These are phyloP conservation scores for Tetramitus jugosus DNA, from an alignment of 208 protist genomes.

Conservation along the genomic window DNA sequence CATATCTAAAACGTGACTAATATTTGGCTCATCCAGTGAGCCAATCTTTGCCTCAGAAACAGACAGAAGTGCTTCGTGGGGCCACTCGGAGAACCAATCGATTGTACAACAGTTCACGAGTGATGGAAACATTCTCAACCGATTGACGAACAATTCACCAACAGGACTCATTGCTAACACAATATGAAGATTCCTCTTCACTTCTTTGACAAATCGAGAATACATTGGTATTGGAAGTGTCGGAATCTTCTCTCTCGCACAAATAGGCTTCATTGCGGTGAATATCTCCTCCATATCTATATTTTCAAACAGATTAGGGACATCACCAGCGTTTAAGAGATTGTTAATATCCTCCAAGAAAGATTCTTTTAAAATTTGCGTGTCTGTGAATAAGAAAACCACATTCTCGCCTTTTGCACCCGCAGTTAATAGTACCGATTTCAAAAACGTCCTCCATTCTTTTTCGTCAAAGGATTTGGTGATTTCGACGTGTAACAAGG, in stretches of 20 bases:
- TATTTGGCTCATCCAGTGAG: slow-evolving; percentile 28
- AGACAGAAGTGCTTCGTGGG: slow-evolving; percentile 77
- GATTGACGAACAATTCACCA: slow-evolving; percentile 82
- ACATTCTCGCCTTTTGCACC: slow-evolving; percentile 83
- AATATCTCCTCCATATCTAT: slow-evolving; percentile 85
- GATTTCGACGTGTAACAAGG: slow-evolving; percentile 88
- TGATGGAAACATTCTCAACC: slow-evolving; percentile 94
- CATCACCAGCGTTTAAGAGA: slow-evolving; percentile 92
- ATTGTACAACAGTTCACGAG: slow-evolving; percentile 97
- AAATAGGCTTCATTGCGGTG: slow-evolving; percentile 81
- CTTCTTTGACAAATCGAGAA: slow-evolving; percentile 77
- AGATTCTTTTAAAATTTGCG: slow-evolving; percentile 89
- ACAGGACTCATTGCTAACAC: slow-evolving; percentile 91
- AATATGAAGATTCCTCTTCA: slow-evolving; percentile 87
- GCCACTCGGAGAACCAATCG: slow-evolving; percentile 97
- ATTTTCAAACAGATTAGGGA: slow-evolving; percentile 89
- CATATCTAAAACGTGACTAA: slow-evolving; percentile 64
- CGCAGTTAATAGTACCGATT: slow-evolving; percentile 70
- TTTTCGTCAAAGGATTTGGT: slow-evolving; percentile 87
- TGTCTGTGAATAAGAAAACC: slow-evolving; percentile 95
- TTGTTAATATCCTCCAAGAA: slow-evolving; percentile 99
- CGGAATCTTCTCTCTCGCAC: slow-evolving; percentile 69
- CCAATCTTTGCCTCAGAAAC: slow-evolving; percentile 78
- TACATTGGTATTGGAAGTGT: slow-evolving; percentile 88
- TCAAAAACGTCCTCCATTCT: slow-evolving; percentile 92